Conservation (phyloP, 352 stramenopile genomes). For the Globisporangium recalcitrans region DNA sequence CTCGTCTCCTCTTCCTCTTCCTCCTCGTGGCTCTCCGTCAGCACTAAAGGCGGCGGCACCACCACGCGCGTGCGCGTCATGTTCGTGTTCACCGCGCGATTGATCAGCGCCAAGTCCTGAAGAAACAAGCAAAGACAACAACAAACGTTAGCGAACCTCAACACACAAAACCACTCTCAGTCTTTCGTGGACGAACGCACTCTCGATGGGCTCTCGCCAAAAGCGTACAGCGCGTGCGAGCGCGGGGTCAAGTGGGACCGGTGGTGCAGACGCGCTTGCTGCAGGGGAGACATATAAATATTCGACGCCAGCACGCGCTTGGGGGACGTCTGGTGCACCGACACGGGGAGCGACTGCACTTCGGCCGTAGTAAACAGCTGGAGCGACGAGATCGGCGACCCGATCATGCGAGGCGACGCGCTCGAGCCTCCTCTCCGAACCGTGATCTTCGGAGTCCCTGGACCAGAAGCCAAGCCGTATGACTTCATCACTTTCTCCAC, state of each 20-base stretch:
- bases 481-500: conserved; percentile 60
- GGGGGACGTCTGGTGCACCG: conserved; percentile 71
- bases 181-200: conserved; percentile 30
- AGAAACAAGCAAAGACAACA: neutral
- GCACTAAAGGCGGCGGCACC: conserved; percentile 14
- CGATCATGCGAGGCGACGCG: conserved; percentile 35
- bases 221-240: conserved; percentile 79
- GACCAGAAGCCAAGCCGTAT: conserved; percentile 22
- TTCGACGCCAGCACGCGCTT: conserved; percentile 78
- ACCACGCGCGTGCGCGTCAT: conserved; percentile 17
- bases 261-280: conserved; percentile 68
- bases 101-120: conserved; percentile 71
- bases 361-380: conserved; percentile 67
- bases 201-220: conserved; percentile 78
- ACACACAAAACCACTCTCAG: neutral
- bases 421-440: conserved; percentile 11
- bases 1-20: conserved; percentile 20
- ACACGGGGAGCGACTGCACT: conserved; percentile 73
- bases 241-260: conserved; percentile 67
- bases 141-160: neutral
- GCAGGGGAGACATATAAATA: conserved; percentile 82
- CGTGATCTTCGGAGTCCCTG: conserved; percentile 39
- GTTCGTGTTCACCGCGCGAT: conserved; percentile 59
- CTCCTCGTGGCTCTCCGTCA: conserved; percentile 9
- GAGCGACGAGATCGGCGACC: conserved; percentile 40